Base-by-base conservation (phyloP, 768 basidiomycete species). In the Tulasnella sp. region DNA sequence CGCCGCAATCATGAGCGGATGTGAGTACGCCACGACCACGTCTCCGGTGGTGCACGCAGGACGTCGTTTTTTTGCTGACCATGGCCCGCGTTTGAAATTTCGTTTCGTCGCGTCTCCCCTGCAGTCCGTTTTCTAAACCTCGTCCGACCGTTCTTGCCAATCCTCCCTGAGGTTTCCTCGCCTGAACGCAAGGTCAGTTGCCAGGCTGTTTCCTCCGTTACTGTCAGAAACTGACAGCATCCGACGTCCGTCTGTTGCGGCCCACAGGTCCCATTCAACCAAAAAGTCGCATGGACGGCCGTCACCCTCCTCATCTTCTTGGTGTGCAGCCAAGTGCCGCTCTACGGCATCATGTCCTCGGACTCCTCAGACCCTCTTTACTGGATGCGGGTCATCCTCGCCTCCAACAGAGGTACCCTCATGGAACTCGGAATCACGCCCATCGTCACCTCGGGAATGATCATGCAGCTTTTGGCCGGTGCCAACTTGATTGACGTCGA, bases 301-400 rank as follows among this genome's bases (percentile, higher is more conserved):
- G 95, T 99, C 40, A 99, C 97, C 3, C 95, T 99, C 83, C 92
- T 98, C 86, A 98, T 99, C 85, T 99, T 98, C 93, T 86, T 99
- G 83, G 97, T 99, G 80, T 99, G 97, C 89, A 98, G 96, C 37
- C 98, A 99, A 86, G 97, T 99, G 42, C 98, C 98, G 7, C 89
- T 99, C 70, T 99, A 99, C 85, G 98, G 98, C 80, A 99, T 99
- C 90, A 97, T 98, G 92, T 98, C 95, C 39, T 98, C 96, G 79
- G 97, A 99, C 88, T 98, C 96, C 81, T 95, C 95, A 76, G 97
- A 99, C 87, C 98, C 98, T 18, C 91, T 99, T 61, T 98, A 98
- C 87, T 99, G 97, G 98, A 96, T 98, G 93, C 94, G 97, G 86
- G 97, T 97, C 87, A 99, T 99, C 86, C 90, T 99, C 79, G 97